These are phyloP conservation scores for Nakazawaea siamensis DNA, from an alignment of 805 yeast species.

Conservation along the genomic window DNA sequence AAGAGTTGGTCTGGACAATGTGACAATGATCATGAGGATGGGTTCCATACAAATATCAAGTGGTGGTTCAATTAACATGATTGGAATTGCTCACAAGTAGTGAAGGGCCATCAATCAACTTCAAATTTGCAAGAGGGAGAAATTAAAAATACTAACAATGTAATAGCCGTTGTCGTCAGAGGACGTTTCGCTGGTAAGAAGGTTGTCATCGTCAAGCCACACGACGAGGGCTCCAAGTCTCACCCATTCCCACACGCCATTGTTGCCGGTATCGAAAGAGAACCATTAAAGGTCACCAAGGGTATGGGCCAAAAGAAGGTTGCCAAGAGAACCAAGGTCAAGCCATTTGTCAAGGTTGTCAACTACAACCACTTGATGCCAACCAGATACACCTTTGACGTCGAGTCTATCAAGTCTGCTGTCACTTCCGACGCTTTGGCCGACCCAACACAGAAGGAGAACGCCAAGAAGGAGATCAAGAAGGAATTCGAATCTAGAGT, in stretches of 20 bases:
- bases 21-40: too few species aligned
- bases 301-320: slow-evolving; percentile 92
- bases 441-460: slow-evolving; percentile 98
- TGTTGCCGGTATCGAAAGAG: slow-evolving; percentile 98
- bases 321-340: slow-evolving; percentile 95
- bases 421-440: slow-evolving; percentile 89
- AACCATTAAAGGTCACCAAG: slow-evolving; percentile 95
- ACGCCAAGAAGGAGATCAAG: slow-evolving; percentile 98
- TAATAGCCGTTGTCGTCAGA: slow-evolving; percentile 92
- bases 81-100: too few species aligned
- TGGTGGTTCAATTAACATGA: too few species aligned
- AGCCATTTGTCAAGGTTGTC: slow-evolving; percentile 98
- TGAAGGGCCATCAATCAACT: too few species aligned
- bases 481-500: slow-evolving; percentile 99
- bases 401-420: slow-evolving; percentile 87
- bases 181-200: slow-evolving; percentile 99
- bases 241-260: slow-evolving; percentile 99
- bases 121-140: too few species aligned
- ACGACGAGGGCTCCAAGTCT: slow-evolving; percentile 97
- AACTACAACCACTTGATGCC: slow-evolving; percentile 99
- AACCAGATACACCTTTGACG: slow-evolving; percentile 98
- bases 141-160: too few species aligned
- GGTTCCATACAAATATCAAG: too few species aligned
- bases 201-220: slow-evolving; percentile 97
- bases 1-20: too few species aligned